Base-by-base conservation (phyloP, 257 asterid genomes). In the Solanum piurae region DNA sequence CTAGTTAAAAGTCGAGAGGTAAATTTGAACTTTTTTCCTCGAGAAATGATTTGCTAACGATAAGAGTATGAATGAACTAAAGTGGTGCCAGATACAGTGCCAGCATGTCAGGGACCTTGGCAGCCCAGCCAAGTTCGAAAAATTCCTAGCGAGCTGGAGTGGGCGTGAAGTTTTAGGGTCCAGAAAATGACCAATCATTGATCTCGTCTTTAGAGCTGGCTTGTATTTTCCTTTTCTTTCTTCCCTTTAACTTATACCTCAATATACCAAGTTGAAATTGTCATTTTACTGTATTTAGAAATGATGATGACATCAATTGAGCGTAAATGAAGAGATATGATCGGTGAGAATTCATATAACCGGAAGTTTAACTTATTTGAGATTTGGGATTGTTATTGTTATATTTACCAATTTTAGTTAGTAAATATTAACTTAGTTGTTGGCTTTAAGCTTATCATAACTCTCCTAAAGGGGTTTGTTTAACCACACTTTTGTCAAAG, bases 121-220 rank as follows among this genome's bases (percentile, higher is more conserved):
- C 87, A 62, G 73, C 87, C 85, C 33, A 40, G 36, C 84, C 69
- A 42, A 77, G 86, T 62, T 80, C 38, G 83, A 25, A 84, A 73
- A 86, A 44, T 68, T 77, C 90, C 77, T 13, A 71, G 89, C 87
- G 25, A 79, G 89, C 68, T 68, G 89, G 89, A 88, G 88, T 73
- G 89, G 87, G 86, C 86, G 6, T 83, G 79, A 80, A 36, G 89
- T 62, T 69, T 87, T 86, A 29, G 82, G 87, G 88, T 83, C 80
- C 90, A 71, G 89, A 88, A 88, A 88, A 73, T 23, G 86, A 88
- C 90, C 80, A 74, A 90, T 88, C 80, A 87, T 88, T 88, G 33
- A 14, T 37, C 79, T 58, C 29, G 27, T 87, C 91, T 77, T 88
- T 88, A 87, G 86, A 86, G 91, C 89, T 88, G 89, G 77, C 91